These are phyloP conservation scores for Sarocladium strictum DNA, from an alignment of 2,329 filamentous ascomycete species.

Conservation along the genomic window DNA sequence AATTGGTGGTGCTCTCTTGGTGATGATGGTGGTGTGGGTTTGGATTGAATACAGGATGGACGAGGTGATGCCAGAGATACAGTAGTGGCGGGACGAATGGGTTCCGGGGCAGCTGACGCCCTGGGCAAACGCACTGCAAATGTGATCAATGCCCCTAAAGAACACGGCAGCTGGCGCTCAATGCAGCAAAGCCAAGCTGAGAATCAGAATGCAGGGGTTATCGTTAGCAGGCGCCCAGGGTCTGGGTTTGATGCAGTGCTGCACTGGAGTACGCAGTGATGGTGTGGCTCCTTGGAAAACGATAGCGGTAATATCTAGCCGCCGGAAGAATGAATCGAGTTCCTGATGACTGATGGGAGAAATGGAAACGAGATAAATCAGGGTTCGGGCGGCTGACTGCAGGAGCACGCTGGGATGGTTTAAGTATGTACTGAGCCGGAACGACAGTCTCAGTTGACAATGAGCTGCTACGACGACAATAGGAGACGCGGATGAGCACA, in stretches of 20 bases:
- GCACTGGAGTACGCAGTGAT: neutral
- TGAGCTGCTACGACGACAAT: conserved; percentile 1
- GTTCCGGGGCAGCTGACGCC: neutral
- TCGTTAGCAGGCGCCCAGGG: too few species aligned
- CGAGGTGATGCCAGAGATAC: neutral
- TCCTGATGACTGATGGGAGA: neutral
- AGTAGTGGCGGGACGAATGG: neutral
- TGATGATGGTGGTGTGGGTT: conserved; percentile 2
- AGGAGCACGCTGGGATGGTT: too few species aligned
- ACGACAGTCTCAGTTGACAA: conserved; percentile 2
- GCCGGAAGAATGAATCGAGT: conserved; percentile 8
- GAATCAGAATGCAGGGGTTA: too few species aligned
- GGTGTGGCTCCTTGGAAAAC: neutral
- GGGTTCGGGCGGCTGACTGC: neutral
- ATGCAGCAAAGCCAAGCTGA: neutral
- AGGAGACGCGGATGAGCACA: neutral
- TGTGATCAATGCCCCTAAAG: neutral
- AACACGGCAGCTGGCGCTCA: neutral
- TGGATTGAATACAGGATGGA: neutral
- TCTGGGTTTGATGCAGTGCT: neutral
- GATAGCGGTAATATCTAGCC: neutral
- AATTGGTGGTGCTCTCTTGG: too few species aligned
- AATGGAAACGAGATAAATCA: too few species aligned
- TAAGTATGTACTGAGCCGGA: too few species aligned
- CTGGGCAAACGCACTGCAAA: neutral